Conservation (phyloP, 441 rosid genomes). For the Jatropha multifida region DNA sequence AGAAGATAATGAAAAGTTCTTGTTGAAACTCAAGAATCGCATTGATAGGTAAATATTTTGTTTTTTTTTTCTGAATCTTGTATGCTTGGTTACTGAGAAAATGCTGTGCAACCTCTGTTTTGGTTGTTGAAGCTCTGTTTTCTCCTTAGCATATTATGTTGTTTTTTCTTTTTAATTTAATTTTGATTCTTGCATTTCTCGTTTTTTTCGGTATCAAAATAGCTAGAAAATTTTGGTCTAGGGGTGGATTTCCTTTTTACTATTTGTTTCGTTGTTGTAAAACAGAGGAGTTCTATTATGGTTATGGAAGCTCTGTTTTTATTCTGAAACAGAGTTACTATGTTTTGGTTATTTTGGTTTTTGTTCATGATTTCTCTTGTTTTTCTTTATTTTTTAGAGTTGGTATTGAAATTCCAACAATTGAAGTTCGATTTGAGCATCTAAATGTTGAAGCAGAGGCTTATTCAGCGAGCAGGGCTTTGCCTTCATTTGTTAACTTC, state of each 20-base stretch:
- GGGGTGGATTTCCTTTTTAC: neutral
- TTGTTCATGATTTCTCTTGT: neutral
- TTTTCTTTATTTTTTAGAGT: conserved; percentile 32
- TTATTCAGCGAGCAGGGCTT: neutral
- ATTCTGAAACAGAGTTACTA: neutral
- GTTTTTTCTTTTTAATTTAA: too few species aligned
- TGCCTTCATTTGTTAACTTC: conserved; percentile 11
- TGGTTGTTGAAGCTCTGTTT: neutral
- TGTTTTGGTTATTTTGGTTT: neutral
- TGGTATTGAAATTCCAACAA: conserved; percentile 57
- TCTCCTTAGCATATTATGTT: too few species aligned
- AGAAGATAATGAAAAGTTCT: conserved; percentile 31
- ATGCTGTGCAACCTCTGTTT: neutral
- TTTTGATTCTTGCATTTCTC: neutral
- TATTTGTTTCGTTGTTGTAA: neutral
- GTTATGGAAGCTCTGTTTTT: neutral
- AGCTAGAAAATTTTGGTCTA: neutral
- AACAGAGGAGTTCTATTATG: neutral
- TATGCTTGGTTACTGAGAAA: neutral
- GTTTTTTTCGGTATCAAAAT: neutral
- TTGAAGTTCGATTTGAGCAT: conserved; percentile 51
- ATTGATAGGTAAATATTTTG: conserved; percentile 24
- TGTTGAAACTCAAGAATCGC: conserved; percentile 30
- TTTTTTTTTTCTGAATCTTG: neutral
- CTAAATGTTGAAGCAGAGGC: conserved; percentile 10